Evolutionary conservation across 441 rosid species (phyloP), one percentile per base, ranked within the genome.

Genomic region (Adansonia grandidieri): DNA sequence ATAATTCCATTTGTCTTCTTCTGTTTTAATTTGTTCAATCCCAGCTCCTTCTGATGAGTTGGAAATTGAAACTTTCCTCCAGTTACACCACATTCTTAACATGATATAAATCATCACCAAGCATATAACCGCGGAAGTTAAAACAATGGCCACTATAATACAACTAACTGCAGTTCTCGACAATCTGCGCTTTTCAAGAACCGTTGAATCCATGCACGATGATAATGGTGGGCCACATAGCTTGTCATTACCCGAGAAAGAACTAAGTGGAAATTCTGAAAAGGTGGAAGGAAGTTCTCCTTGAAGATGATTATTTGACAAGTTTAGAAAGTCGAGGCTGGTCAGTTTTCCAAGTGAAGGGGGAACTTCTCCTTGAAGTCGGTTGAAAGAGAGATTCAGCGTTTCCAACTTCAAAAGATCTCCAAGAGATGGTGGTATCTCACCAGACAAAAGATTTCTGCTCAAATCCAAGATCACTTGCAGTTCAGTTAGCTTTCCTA

Each of bases 401-500:
- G 90, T 84, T 77, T 92, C 97, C 66, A 96, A 79, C 88, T 92
- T 93, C 37, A 80, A 54, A 17, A 96, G 87, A 76, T 74, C 85
- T 9, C 97, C 94, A 0, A 96, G 85, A 28, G 93, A 86, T 0
- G 89, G 61, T 10, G 97, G 99, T 48, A 96, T 92, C 58, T 83
- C 62, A 11, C 94, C 97, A 0, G 92, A 82, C 42, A 95, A 74
- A 22, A 79, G 85, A 79, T 96, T 96, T 63, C 80, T 78, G 80
- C 99, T 92, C 63, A 93, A 84, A 74, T 94, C 98, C 75, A 96
- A 71, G 77, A 87, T 90, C 73, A 92, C 97, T 85, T 96, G 98
- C 58, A 95, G 85, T 76, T 94, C 97, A 15, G 93, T 90, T 70
- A 96, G 83, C 60, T 42, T 82, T 65, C 98, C 97, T 7, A 96